Base-by-base conservation (phyloP, 768 basidiomycete genomes). In the Tubosaeta sp. region DNA sequence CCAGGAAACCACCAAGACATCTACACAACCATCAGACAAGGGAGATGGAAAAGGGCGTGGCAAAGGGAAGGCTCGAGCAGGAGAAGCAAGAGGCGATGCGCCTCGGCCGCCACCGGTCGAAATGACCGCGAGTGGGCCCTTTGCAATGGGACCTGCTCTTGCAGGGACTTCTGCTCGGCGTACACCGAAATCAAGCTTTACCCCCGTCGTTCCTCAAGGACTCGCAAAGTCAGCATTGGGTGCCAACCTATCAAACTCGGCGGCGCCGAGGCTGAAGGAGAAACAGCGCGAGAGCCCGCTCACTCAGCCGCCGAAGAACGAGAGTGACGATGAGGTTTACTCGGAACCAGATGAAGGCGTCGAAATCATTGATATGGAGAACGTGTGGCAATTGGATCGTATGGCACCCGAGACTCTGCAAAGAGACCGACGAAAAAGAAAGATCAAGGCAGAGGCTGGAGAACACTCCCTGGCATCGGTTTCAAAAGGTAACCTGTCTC, bases 291-390 rank as follows among this genome's bases (percentile, higher is more conserved):
- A 64, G 59, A 64, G 65, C 45, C 19, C 47, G 10, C 59, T 60
- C 1, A 54, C 45, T 8, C 48, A 61, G 57, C 46, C 57, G 55
- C 59, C 22, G 65, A 77, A 65, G 50, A 43, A 12, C 2, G 73
- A 72, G 43, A 76, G 79, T 16, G 82, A 86, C 16, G 82, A 73
- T 6, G 90, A 91, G 53, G 75, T 76, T 17, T 91, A 92, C 68
- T 93, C 91, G 16, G 91, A 93, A 54, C 87, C 88, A 12, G 91
- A 92, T 60, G 88, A 91, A 50, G 90, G 88, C 11, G 86, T 91
- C 25, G 88, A 91, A 70, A 90, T 92, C 48, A 74, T 93, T 37
- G 91, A 93, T 61, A 86, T 93, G 81, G 83, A 85, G 29, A 77
- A 85, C 52, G 82, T 93, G 29, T 71, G 78, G 46, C 74, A 83